Evolutionary conservation across 805 yeast genomes (phyloP), one percentile per base, ranked within the genome.

Genomic region (Sugiyamaella americana): DNA sequence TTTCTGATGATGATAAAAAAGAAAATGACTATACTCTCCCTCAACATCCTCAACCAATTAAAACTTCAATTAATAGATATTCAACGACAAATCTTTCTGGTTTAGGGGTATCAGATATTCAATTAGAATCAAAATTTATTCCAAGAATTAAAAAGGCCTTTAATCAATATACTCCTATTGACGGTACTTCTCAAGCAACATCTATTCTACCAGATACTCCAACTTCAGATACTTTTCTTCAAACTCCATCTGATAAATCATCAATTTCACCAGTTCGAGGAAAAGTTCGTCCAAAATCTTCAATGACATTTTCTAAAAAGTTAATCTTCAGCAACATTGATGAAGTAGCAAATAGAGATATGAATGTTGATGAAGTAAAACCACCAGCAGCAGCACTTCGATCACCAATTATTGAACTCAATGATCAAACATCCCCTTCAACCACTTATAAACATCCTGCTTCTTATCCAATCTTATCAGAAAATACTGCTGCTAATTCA

Each of bases 241-340:
- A 29, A 11, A 16, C 37, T 6, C 37, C 37, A 18, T 13, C 17
- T 35, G 17, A 35, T 35, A 13, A 10, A 6, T 13, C 17, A 35
- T 16, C 11, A 16, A 6, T 21, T 11, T 5, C 37, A 16, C 37
- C 37, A 5, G n/a, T n/a, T n/a, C n/a, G n/a, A n/a, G 37, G 17
- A 13, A 35, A 17, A 35, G 37, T 5, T 11, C 20, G 17, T 5
- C 5, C n/a, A 35, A 16, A 43, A 39, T 44, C 54, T 8, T 52
- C 57, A 8, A 47, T 46, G 44, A 51, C 51, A 18, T 51, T 53
- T 26, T 49, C 53, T 43, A 54, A 54, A 41, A 47, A 52, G 41
- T 40, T 52, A 5, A 50, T 50, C 24, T 54, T 54, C 24, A 40
- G 46, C 32, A 41, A 30, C 13, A 37, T 34, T 23, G 43, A 43